These are phyloP conservation scores for Vairimorpha necatrix DNA, from an alignment of 371 early-diverging fungal species.

Conservation along the genomic window DNA sequence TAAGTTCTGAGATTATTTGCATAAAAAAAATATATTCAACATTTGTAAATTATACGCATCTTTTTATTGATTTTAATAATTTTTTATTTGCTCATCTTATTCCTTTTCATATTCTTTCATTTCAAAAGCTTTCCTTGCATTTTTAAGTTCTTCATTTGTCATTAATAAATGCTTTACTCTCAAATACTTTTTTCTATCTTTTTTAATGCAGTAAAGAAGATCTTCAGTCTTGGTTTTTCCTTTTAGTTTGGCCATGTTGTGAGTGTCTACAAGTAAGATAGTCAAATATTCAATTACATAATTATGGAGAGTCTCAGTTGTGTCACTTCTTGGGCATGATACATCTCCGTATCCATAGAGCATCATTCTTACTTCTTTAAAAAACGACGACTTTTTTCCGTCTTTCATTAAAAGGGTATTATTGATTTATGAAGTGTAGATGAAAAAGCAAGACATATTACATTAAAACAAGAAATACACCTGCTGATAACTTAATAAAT, in stretches of 20 bases:
- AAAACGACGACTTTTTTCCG: constrained; percentile 56
- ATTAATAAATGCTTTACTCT: constrained; percentile 85
- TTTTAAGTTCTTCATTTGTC: constrained; percentile 82
- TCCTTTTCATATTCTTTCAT: constrained; percentile 64
- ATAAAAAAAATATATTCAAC: background rate
- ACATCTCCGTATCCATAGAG: constrained; percentile 96
- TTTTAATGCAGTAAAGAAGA: constrained; percentile 78
- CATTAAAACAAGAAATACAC: no score
- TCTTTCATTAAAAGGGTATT: constrained; percentile 52
- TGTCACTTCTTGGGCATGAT: constrained; percentile 78
- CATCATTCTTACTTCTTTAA: constrained; percentile 70
- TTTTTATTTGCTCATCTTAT: background rate
- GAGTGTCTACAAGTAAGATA: constrained; percentile 67
- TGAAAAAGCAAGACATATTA: no score
- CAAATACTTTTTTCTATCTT: constrained; percentile 85
- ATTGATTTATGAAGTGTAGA: background rate
- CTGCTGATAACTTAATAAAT: background rate
- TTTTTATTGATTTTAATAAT: background rate
- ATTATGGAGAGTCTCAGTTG: constrained; percentile 82
- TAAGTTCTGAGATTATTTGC: background rate
- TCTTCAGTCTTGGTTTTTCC: constrained; percentile 80
- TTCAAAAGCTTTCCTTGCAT: constrained; percentile 69
- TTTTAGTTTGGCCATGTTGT: constrained; percentile 56
- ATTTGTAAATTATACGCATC: background rate
- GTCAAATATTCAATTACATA: constrained; percentile 80